These are phyloP conservation scores for Geotrichum australiense DNA, from an alignment of 1,139 yeast species.

Conservation along the genomic window DNA sequence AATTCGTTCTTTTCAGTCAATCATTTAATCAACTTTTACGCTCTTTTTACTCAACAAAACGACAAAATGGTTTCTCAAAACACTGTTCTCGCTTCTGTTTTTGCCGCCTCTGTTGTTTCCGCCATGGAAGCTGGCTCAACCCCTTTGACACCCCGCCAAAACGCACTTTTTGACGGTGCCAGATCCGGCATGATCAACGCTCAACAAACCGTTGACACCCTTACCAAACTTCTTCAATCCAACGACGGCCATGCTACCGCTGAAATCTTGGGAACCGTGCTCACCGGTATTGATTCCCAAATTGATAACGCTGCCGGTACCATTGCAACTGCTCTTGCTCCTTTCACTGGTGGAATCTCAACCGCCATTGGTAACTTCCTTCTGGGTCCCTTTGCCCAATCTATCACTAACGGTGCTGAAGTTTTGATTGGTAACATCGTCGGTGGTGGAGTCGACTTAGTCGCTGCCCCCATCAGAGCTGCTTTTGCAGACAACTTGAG, in stretches of 20 bases:
- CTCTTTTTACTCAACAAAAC: too few species aligned
- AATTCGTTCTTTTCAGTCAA: too few species aligned
- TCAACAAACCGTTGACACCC: conserved; percentile 22
- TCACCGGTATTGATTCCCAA: conserved; percentile 20
- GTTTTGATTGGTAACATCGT: conserved; percentile 23
- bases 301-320: conserved; percentile 25
- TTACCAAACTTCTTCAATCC: conserved; percentile 19
- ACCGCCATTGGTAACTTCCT: conserved; percentile 20
- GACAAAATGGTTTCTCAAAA: too few species aligned
- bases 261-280: conserved; percentile 19
- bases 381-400: conserved; percentile 26
- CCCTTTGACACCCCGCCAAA: too few species aligned
- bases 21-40: too few species aligned
- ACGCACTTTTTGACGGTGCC: conserved; percentile 18
- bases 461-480: conserved; percentile 18
- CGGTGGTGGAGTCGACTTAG: conserved; percentile 21
- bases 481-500: conserved; percentile 17
- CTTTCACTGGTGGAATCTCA: conserved; percentile 24
- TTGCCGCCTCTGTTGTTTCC: too few species aligned
- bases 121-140: too few species aligned
- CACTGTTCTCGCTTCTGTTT: too few species aligned
- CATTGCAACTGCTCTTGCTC: conserved; percentile 22
- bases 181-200: conserved; percentile 23
- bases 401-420: conserved; percentile 27
- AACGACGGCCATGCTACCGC: conserved; percentile 21